A percentile compares a stretch with the other conserved stretches of the same genome.
Conservation (phyloP, 371 early-diverging fungal species). For the Mortierella sp. region DNA sequence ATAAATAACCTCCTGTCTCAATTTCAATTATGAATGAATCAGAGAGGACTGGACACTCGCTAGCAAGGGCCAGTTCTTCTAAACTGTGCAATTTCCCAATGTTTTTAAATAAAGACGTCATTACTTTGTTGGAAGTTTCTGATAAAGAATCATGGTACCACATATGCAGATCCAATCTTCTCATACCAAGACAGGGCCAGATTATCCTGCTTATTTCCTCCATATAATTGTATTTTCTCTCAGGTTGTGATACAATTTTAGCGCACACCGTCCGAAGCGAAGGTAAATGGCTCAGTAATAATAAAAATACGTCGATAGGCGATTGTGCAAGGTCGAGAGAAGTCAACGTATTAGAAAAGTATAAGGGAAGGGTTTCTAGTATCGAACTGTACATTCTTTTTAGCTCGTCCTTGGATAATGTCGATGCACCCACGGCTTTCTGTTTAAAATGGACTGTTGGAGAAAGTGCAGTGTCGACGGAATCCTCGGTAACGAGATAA, state of each 20-base stretch:
- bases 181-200: neutral
- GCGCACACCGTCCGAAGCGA: neutral
- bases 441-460: neutral
- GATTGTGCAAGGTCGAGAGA: neutral
- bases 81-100: too few relatives aligned
- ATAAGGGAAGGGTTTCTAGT: neutral
- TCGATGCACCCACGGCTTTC: neutral
- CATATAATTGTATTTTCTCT: neutral
- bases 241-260: neutral
- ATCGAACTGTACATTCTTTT: neutral
- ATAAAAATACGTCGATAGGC: constrained; percentile 1
- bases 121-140: too few relatives aligned
- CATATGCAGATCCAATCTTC: too few relatives aligned
- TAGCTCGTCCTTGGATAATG: neutral
- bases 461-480: neutral
- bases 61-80: too few relatives aligned
- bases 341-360: constrained; percentile 3
- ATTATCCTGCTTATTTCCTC: neutral
- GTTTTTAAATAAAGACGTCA: too few relatives aligned
- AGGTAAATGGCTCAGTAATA: constrained; percentile 4
- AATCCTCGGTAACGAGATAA: neutral
- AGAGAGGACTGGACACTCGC: too few relatives aligned
- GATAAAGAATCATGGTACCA: too few relatives aligned
- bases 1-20: too few relatives aligned
- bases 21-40: too few relatives aligned